Base-by-base conservation (phyloP, 768 basidiomycete genomes). In the Lenzites betulinus region DNA sequence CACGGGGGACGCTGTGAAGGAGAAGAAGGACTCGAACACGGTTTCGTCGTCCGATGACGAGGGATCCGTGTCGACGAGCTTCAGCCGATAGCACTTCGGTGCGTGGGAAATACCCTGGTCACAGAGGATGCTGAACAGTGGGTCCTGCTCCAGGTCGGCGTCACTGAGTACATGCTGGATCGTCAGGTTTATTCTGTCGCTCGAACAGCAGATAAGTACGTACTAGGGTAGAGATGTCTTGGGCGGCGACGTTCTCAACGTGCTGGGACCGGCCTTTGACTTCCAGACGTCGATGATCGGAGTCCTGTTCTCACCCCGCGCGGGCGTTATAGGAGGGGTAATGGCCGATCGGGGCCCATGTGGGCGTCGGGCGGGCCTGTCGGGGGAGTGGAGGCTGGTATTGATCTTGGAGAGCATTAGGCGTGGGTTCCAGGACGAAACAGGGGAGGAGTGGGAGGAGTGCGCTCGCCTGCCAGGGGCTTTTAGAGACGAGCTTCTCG, bases 1-100 rank as follows among this genome's bases (percentile, higher is more conserved):
- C n/a, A 66, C 60, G 23, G 64, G 67, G 15, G 64, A 59, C 7
- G 66, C 64, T 15, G 62, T 66, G 60, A 68, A 64, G 22, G 67
- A 68, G 39, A 68, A 65, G 43, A 66, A 63, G 25, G 66, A 65
- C 18, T 58, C 59, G 4, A 60, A 41, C 12, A 48, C 42, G 55
- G 39, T 54, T 23, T 55, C 57, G 36, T 63, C 53, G 33, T 59
- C 62, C 7, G 62, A 58, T 18, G 56, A 54, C 0, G 58, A n/a
- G 2, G 57, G 43, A 25, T 58, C 56, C 41, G 44, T 49, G 20
- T 63, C 62, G 30, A 63, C 33, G 41, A 63, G 48, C 62, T 63
- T 63, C 26, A 63, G 43, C 13, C 47, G 48, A 47, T 51, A 63
- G 33, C 62, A 58, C 11, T 54, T 46, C 20, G 62, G 57, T n/a